Base-by-base conservation (phyloP, 2,329 filamentous ascomycete species). In the Thelonectria discophora region DNA sequence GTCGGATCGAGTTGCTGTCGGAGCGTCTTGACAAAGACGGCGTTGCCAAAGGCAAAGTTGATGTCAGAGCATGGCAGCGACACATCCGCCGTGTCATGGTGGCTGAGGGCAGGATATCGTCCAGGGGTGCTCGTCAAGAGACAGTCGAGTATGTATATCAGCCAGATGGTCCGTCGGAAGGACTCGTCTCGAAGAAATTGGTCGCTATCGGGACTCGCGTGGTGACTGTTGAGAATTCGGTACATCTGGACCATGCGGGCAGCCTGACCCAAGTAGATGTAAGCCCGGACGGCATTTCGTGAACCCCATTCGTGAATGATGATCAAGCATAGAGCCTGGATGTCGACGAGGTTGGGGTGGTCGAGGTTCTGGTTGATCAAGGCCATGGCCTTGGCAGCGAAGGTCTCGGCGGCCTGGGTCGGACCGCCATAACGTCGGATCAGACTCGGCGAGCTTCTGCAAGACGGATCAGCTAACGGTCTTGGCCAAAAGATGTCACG, bases 241-340 rank as follows among this genome's bases (percentile, higher is more conserved):
- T 84, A 87, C 86, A 88, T 88, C 76, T 88, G 86, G 32, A 86
- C 81, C 85, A 88, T 87, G 61, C 86, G 84, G n/a, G 84, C 82
- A 32, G 86, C 86, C 71, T 88, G 85, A 65, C 86, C 86, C 21
- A 88, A 79, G 71, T 87, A 87, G 72, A 87, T 83, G 78, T 88
- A 88, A 63, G 86, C 86, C 17, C 86, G 84, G 30, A 88, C 84
- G 39, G 86, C 86, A 72, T 87, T 87, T 43, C 86, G 77, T 59
- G 82, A 84, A 49, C 86, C 86, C 86, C 86, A 88, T 75, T 88
- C 86, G 67, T 88, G 86, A 54, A 88, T 85, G 65, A 86, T 84
- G 65, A 88, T 76, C 56, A 88, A 79, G 74, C 86, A 87, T 30
- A 88, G 77, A 50, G 85, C 82, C 76, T 88, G 86, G 60, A 88